These are phyloP conservation scores for Pholiota adiposa DNA, from an alignment of 1,284 basidiomycete species.

Conservation along the genomic window DNA sequence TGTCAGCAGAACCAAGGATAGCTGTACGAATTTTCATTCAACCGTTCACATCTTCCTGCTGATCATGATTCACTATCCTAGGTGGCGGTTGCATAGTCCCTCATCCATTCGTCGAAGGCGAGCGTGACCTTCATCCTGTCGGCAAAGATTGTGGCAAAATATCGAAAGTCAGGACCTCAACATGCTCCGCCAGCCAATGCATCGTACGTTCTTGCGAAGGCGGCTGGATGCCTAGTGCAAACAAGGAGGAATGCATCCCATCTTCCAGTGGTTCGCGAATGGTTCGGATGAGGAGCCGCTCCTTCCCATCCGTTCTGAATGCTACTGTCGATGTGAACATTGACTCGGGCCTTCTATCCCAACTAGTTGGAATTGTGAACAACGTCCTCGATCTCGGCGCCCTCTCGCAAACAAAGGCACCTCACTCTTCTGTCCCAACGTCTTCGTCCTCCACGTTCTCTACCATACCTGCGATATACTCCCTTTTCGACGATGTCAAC, in stretches of 20 bases:
- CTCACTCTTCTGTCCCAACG: neutral
- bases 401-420: constrained; percentile 8
- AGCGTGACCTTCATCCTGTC: constrained; percentile 7
- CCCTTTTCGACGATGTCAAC: constrained; percentile 20
- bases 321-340: constrained; percentile 13
- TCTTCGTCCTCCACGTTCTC: constrained; percentile 1
- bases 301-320: constrained; percentile 1
- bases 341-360: constrained; percentile 19
- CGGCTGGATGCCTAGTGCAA: constrained; percentile 29
- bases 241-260: constrained; percentile 23
- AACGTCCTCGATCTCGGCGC: constrained; percentile 17
- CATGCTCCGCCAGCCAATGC: constrained; percentile 29
- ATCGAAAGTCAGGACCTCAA: constrained; percentile 22
- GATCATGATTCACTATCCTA: constrained; percentile 8
- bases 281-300: constrained; percentile 24
- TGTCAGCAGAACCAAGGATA: constrained; percentile 44
- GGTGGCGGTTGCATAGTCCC: constrained; percentile 36
- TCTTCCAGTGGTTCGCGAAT: constrained; percentile 4
- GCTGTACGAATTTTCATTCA: constrained; percentile 41
- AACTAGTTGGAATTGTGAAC: constrained; percentile 24
- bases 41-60: neutral
- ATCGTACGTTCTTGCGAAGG: constrained; percentile 30
- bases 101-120: constrained; percentile 31
- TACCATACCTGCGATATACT: constrained; percentile 12
- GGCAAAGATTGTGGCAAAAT: constrained; percentile 32